Base-by-base conservation (phyloP, 768 basidiomycete species). In the Steccherinum ochraceum region DNA sequence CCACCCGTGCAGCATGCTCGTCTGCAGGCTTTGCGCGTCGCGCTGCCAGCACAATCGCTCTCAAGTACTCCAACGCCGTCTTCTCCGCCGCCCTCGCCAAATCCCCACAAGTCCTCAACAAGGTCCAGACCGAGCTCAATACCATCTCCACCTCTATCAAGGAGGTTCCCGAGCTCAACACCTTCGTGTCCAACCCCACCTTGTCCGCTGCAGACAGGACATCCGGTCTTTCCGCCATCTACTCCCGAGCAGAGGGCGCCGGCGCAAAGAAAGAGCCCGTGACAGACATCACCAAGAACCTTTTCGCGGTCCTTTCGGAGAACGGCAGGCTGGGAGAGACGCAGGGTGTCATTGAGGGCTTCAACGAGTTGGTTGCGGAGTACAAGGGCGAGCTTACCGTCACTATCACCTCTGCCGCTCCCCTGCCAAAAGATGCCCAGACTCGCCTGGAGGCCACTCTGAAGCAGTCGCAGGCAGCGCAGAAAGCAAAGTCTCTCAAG, bases 351-450 rank as follows among this genome's bases (percentile, higher is more conserved):
- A 89, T 97, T 61, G 82, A 87, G 64, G 92, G 89, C 54, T 97
- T 97, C 74, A 85, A 89, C 59, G 84, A 86, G 66, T 82, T 98
- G 57, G 85, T 95, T 53, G 71, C 89, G 42, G 82, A 88, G 61
- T 81, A 97, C 78, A 86, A 81, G 68, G 96, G 96, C 59, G 95
- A 98, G 73, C 73, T 97, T 56, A 89, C 86, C 64, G 89, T 98
- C 55, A 78, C 83, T 50, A 89, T 98, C 72, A 95, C 94, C 49
- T 93, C 90, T 35, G 92, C 91, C 13, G 61, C 81, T 24, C 82
- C 93, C 12, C 77, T 98, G 53, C 76, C 89, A 51, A 86, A 74
- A 73, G 87, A 91, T 58, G 67, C 84, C 56, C 76, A 89, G 52
- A 74, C 75, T 50, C 81, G 86, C 54, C 78, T 99, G 54, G 95